These are phyloP conservation scores for Dothiorella sarmentorum DNA, from an alignment of 2,329 filamentous ascomycete species.

Conservation along the genomic window DNA sequence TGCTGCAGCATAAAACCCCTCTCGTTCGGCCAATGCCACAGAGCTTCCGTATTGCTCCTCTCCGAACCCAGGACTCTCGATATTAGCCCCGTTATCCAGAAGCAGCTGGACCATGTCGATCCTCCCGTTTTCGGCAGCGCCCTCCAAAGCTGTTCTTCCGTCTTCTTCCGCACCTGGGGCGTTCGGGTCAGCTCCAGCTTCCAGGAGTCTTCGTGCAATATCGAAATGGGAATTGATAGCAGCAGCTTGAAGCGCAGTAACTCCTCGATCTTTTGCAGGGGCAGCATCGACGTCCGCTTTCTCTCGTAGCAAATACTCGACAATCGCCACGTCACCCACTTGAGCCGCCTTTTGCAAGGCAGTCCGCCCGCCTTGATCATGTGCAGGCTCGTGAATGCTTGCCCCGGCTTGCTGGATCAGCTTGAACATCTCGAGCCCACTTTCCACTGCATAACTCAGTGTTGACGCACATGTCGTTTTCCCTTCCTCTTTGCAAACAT, in stretches of 20 bases:
- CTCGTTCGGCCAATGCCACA: no score
- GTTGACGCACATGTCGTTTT: background rate
- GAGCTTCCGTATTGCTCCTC: no score
- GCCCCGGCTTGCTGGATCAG: background rate
- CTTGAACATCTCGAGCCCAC: background rate
- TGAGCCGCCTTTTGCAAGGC: no score
- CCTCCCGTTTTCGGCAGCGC: background rate
- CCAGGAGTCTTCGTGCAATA: background rate
- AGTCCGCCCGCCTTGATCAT: background rate
- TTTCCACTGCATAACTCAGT: background rate
- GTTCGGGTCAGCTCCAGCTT: background rate
- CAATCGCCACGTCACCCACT: background rate
- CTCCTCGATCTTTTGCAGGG: background rate
- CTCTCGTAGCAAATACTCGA: background rate
- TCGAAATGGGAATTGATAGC: background rate
- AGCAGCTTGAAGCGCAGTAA: background rate
- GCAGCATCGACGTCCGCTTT: background rate
- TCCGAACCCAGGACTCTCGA: background rate
- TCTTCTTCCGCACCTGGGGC: background rate
- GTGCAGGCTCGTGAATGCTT: background rate
- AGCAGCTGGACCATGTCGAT: background rate
- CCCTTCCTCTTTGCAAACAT: no score
- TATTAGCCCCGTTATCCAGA: background rate
- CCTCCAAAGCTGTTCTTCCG: background rate
- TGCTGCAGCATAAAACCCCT: no score